These are phyloP conservation scores for Puccinia horiana DNA, from an alignment of 1,284 basidiomycete genomes.

Conservation along the genomic window DNA sequence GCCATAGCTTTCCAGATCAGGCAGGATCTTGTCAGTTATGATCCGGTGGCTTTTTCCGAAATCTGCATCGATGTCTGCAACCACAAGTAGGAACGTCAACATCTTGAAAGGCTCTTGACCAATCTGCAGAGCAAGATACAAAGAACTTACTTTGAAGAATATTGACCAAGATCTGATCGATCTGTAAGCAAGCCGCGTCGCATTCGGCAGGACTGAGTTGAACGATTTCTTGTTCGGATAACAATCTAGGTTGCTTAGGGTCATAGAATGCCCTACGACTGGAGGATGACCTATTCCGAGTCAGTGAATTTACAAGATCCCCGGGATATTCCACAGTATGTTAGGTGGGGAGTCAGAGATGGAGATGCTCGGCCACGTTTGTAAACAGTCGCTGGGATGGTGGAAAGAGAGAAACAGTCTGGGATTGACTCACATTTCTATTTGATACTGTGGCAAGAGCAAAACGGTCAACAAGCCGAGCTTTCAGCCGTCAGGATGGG, in stretches of 20 bases:
- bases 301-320: constrained; percentile 5
- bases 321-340: neutral
- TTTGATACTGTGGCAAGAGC: neutral
- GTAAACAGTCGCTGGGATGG: no score
- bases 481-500: no score
- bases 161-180: constrained; percentile 42
- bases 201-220: constrained; percentile 30
- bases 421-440: neutral
- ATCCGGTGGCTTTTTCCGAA: constrained; percentile 31
- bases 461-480: neutral
- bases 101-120: neutral
- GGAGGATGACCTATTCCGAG: constrained; percentile 40
- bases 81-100: neutral
- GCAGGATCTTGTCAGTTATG: constrained; percentile 43
- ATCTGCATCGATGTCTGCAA: constrained; percentile 44
- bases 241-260: constrained; percentile 34
- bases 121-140: neutral
- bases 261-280: constrained; percentile 41
- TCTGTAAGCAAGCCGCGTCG: constrained; percentile 38
- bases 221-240: constrained; percentile 30
- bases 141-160: constrained; percentile 38
- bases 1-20: constrained; percentile 41
- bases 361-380: neutral
- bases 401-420: neutral
- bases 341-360: neutral